Evolutionary conservation across 2,329 filamentous ascomycete genomes (phyloP).

Genomic region (Leptographium procerum): DNA sequence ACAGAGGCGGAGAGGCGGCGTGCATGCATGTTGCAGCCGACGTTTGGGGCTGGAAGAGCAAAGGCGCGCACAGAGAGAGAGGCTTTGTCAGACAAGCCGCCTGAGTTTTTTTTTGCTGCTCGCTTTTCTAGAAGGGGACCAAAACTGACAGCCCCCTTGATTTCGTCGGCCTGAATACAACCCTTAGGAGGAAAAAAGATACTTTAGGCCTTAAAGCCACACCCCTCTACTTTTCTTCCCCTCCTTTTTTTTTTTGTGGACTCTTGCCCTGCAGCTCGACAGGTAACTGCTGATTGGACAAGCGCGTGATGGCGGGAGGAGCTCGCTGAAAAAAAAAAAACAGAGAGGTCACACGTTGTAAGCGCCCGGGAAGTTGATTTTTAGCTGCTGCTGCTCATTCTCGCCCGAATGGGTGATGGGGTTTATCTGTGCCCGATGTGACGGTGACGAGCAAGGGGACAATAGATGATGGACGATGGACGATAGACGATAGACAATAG

Average conservation of each 20-base stretch:
- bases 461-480: too few species aligned
- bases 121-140: not conserved
- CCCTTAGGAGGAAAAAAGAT: not conserved
- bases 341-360: not conserved
- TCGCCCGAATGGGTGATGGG: not conserved
- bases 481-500: too few species aligned
- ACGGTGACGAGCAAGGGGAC: not conserved
- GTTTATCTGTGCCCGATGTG: not conserved
- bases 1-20: not conserved
- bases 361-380: not conserved
- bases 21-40: not conserved
- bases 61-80: too few species aligned
- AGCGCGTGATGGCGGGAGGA: not conserved
- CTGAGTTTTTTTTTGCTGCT: not conserved
- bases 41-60: not conserved
- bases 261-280: too few species aligned
- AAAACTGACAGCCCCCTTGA: not conserved
- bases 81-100: not conserved
- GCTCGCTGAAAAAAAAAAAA: too few species aligned
- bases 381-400: not conserved
- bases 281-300: not conserved
- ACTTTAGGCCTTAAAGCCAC: not conserved
- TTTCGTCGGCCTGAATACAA: not conserved
- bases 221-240: not conserved
- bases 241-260: too few species aligned